Base-by-base conservation (phyloP, 2,329 filamentous ascomycete species). In the Penicillium hesseltinei region DNA sequence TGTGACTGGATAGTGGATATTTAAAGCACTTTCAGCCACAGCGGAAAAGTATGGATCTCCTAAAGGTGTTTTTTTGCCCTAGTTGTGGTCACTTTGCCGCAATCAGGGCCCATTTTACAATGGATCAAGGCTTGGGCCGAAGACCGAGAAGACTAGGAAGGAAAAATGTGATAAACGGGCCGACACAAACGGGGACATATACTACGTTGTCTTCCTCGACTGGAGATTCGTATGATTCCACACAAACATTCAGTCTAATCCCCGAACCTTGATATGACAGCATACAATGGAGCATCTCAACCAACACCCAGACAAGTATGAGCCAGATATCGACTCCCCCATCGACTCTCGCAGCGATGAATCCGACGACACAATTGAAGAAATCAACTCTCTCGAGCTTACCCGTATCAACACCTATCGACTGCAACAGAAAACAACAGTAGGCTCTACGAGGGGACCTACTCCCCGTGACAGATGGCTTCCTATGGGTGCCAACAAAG, bases 401-500 rank as follows among this genome's bases (percentile, higher is more conserved):
- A 53, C 54, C 9, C 54, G 54, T 7, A 57, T 57, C 49, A 57
- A 57, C 13, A 57, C 54, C 3, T 57, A 57, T 35, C 49, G 54
- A 29, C 49, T 57, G 17, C 54, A 57, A 47, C 54, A 57, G 19
- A 57, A 57, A 31, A 57, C 54, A 17, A 57, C 54, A 0, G 54
- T 57, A 21, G 54, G 54, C 13, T 57, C 54, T n/a, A 53, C 54
- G 13, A 47, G 43, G 47, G 54, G 54, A 1, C 54, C 54, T 21
- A 36, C 33, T n/a, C 49, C 54, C 8, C 54, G 54, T 21, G 54
- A 53, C 4, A 47, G n/a, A 64, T 69, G 66, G 66, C 59, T 68
- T 17, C 60, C 66, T 11, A 71, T 64, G 62, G 66, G 64, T 31
- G 69, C 62, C 9, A 80, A 77, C 3, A 83, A 81, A 61, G 72